Evolutionary conservation across 495 filamentous ascomycete species (phyloP).

Genomic region (Hypoxylon lienhwacheense): DNA sequence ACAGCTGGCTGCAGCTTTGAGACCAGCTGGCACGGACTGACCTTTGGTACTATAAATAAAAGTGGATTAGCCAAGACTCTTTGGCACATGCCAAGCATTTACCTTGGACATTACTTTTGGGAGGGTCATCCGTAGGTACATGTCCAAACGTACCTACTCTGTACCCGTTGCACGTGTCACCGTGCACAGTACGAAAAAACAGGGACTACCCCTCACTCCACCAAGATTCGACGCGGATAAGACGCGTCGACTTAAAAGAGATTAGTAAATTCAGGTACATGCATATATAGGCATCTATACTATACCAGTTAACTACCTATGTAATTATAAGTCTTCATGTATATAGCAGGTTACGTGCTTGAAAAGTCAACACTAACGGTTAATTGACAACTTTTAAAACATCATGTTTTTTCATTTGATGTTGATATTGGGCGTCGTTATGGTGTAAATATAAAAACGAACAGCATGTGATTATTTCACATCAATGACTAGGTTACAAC

Average conservation of each 20-base stretch:
- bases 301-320: neutral
- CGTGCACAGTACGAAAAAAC: conserved; percentile 1
- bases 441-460: neutral
- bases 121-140: too few relatives aligned
- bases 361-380: neutral
- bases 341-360: neutral
- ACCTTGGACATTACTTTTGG: too few relatives aligned
- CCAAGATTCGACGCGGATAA: conserved; percentile 9
- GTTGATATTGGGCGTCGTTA: too few relatives aligned
- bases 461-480: conserved; percentile 16
- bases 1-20: too few relatives aligned
- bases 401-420: too few relatives aligned
- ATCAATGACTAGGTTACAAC: conserved; percentile 17
- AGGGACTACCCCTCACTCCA: conserved; percentile 1
- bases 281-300: neutral
- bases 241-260: conserved; percentile 22
- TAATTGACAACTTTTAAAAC: too few relatives aligned
- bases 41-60: too few relatives aligned
- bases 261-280: conserved; percentile 19
- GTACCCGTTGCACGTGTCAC: too few relatives aligned
- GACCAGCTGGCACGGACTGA: too few relatives aligned
- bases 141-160: too few relatives aligned
- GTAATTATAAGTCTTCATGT: neutral
- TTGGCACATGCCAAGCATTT: too few relatives aligned
- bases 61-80: too few relatives aligned